A percentile compares a stretch with the other conserved stretches of the same genome.
Conservation (phyloP, 23 red algal species). For the Gracilaria domingensis region DNA sequence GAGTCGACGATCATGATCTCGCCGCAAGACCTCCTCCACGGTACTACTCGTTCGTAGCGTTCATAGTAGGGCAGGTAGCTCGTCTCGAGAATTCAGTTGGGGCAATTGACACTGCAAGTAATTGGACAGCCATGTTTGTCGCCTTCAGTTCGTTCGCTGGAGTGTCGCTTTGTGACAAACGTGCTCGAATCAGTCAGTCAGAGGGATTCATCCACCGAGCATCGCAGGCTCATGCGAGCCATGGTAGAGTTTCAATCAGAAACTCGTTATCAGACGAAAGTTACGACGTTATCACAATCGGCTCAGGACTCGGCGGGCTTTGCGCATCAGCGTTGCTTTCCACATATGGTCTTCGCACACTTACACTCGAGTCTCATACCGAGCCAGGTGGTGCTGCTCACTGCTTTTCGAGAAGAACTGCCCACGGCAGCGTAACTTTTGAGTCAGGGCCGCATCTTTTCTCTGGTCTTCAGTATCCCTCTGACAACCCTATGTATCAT, state of each 20-base stretch:
- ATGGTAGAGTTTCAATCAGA: not conserved
- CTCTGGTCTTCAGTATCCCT: constrained; percentile 63
- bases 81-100: too few relatives aligned
- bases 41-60: too few relatives aligned
- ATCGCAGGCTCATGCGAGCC: not conserved
- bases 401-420: constrained; percentile 51
- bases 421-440: constrained; percentile 53
- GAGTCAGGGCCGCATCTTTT: constrained; percentile 74
- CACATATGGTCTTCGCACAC: constrained; percentile 37
- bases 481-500: constrained; percentile 66
- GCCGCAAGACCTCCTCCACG: too few relatives aligned
- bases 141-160: not conserved
- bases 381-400: constrained; percentile 76
- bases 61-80: too few relatives aligned
- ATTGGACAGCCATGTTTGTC: too few relatives aligned
- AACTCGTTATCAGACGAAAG: not conserved
- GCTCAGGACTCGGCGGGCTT: constrained; percentile 76
- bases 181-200: not conserved
- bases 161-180: not conserved
- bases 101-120: too few relatives aligned
- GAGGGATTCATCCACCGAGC: not conserved
- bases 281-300: constrained; percentile 77
- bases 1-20: too few relatives aligned
- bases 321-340: constrained; percentile 75
- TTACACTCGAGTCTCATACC: constrained; percentile 71